These are phyloP conservation scores for Microbotryum scabiosae DNA, from an alignment of 1,284 basidiomycete species.

Conservation along the genomic window DNA sequence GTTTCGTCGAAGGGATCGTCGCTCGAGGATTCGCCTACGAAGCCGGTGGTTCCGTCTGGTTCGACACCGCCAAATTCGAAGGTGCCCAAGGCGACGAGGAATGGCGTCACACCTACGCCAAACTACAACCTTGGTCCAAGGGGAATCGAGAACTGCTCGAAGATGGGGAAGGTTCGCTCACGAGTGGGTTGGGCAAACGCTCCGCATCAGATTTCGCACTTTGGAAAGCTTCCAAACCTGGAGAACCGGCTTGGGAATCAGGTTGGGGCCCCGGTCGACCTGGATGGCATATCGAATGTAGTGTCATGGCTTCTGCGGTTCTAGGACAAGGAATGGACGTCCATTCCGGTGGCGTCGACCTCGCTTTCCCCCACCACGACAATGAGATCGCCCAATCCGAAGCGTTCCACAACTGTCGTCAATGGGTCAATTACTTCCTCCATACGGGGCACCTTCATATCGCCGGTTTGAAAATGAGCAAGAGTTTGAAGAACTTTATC, in stretches of 20 bases:
- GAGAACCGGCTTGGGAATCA: slow-evolving; percentile 96
- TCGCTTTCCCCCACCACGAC: slow-evolving; percentile 98
- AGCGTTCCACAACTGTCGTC: slow-evolving; percentile 81
- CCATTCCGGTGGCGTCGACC: slow-evolving; percentile 92
- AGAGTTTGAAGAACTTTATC: slow-evolving; percentile 98
- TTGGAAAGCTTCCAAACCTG: slow-evolving; percentile 95
- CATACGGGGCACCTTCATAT: slow-evolving; percentile 99
- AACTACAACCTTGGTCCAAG: slow-evolving; percentile 90
- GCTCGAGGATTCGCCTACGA: slow-evolving; percentile 81
- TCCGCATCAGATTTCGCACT: slow-evolving; percentile 77
- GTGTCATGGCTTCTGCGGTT: slow-evolving; percentile 93
- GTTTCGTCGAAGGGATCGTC: slow-evolving; percentile 79
- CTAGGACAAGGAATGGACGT: slow-evolving; percentile 93
- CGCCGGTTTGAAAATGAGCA: slow-evolving; percentile 98
- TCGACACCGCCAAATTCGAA: slow-evolving; percentile 85
- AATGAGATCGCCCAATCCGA: slow-evolving; percentile 98
- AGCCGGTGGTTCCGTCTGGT: slow-evolving; percentile 80
- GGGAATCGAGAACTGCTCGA: slow-evolving; percentile 83
- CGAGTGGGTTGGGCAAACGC: slow-evolving; percentile 53
- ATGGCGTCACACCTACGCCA: slow-evolving; percentile 76
- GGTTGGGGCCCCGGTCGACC: slow-evolving; percentile 96
- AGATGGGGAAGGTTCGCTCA: slow-evolving; percentile 84
- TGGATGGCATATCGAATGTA: slow-evolving; percentile 99
- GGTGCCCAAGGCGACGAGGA: slow-evolving; percentile 44
- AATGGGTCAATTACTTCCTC: slow-evolving; percentile 99